Conservation (phyloP, 129 eudicot genomes). For the Flaveria robusta region DNA sequence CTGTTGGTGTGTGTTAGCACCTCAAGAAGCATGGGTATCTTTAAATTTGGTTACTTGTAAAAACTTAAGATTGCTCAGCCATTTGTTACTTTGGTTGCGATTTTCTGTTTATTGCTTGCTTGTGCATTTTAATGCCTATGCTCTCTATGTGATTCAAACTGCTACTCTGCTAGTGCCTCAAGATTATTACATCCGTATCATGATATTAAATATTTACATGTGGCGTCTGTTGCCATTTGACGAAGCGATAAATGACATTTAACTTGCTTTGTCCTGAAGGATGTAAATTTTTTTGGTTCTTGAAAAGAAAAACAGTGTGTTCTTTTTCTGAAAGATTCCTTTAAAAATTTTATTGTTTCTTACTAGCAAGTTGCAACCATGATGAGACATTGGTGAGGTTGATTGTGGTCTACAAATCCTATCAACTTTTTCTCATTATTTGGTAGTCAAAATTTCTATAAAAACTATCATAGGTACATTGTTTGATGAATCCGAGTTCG, state of each 20-base stretch:
- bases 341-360: background rate
- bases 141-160: background rate
- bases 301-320: background rate
- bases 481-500: background rate
- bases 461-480: background rate
- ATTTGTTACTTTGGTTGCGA: background rate
- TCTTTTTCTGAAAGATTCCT: background rate
- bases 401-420: background rate
- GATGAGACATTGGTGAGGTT: background rate
- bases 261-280: background rate
- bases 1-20: background rate
- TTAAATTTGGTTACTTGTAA: background rate
- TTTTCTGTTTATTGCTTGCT: background rate
- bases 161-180: background rate
- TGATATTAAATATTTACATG: background rate
- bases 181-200: background rate
- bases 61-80: background rate
- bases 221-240: background rate
- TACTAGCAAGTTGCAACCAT: background rate
- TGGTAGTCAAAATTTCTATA: background rate
- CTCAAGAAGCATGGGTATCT: background rate
- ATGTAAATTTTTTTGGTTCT: background rate
- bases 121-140: background rate
- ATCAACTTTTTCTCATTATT: background rate
- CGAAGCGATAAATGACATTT: background rate